Conservation (phyloP, 2,329 filamentous ascomycete genomes). For the Oidium heveae region DNA sequence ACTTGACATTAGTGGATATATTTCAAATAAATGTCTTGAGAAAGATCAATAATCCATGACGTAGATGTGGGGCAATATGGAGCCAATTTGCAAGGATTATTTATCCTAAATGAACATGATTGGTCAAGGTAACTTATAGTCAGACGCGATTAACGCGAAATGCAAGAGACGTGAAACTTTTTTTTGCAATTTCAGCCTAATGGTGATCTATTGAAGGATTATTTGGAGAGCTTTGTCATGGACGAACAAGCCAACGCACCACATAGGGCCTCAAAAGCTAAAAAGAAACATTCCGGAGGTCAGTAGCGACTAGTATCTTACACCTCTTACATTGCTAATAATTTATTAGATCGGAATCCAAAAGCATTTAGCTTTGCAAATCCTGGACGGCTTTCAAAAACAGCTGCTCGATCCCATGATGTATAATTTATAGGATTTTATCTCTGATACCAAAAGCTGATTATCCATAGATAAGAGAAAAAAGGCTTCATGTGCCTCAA, state of each 20-base stretch:
- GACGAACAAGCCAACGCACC: conserved; percentile 65
- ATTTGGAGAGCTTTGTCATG: conserved; percentile 23
- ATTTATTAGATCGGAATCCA: conserved; percentile 12
- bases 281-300: conserved; percentile 51
- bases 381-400: conserved; percentile 14
- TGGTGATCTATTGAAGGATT: no score
- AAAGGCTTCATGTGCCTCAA: conserved; percentile 82
- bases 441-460: conserved; percentile 2
- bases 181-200: no score
- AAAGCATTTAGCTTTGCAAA: conserved; percentile 16
- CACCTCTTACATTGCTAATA: neutral
- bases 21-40: no score
- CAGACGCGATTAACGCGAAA: no score
- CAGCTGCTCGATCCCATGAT: conserved; percentile 26
- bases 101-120: no score
- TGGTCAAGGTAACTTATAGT: no score
- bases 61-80: no score
- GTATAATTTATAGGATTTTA: conserved; percentile 13
- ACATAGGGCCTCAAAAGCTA: conserved; percentile 71
- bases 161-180: no score
- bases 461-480: conserved; percentile 54
- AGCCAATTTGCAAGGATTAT: no score
- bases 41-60: no score
- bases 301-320: conserved; percentile 5
- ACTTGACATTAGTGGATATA: no score